Evolutionary conservation across 2,329 filamentous ascomycete genomes (phyloP).

Genomic region (Hortaea werneckii): DNA sequence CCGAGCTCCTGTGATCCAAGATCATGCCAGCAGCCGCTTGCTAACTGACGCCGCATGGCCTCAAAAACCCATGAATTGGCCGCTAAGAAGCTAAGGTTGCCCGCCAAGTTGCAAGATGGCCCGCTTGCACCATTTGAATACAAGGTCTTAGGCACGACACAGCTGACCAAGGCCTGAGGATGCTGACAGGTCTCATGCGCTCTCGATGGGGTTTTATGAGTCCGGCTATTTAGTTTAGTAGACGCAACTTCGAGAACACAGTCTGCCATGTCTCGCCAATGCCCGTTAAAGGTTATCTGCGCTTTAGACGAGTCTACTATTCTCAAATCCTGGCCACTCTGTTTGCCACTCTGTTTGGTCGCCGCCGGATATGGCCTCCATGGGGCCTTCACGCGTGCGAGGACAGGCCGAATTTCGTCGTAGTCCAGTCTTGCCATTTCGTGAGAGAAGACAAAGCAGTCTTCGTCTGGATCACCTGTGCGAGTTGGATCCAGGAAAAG

Average conservation of each 20-base stretch:
- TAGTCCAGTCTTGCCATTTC: slow-evolving; percentile 37
- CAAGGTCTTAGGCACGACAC: no score
- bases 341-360: no score
- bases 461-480: slow-evolving; percentile 35
- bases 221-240: no score
- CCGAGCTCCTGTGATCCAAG: neutral
- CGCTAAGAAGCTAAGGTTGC: slow-evolving; percentile 8
- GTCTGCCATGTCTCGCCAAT: no score
- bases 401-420: slow-evolving; percentile 34
- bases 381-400: slow-evolving; percentile 37
- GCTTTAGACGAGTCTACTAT: no score
- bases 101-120: neutral
- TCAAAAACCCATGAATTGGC: slow-evolving; percentile 16
- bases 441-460: slow-evolving; percentile 48
- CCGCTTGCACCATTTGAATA: no score
- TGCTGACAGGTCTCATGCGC: neutral
- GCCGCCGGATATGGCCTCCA: slow-evolving; percentile 31
- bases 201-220: no score
- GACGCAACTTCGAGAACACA: no score
- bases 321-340: no score
- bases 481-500: slow-evolving; percentile 49
- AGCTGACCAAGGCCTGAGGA: neutral
- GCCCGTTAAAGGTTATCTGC: no score
- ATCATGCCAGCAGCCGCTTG: slow-evolving; percentile 9
- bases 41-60: slow-evolving; percentile 14